phyloP scores from a whole-genome alignment of 2,329 filamentous ascomycete species.

The Proliferodiscus dingleyae region DNA sequence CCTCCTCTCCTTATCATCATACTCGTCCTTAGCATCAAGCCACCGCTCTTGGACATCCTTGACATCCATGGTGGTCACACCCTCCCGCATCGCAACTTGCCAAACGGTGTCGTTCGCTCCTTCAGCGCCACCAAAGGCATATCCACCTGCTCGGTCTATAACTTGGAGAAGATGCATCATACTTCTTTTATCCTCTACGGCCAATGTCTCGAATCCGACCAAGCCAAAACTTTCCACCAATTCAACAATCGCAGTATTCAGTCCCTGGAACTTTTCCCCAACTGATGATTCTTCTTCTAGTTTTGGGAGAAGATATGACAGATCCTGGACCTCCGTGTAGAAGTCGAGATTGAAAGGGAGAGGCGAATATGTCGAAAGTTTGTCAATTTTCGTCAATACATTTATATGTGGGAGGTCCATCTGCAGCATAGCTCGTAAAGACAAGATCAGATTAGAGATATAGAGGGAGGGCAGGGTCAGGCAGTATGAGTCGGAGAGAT shows the following conservation, averaged over 20 bases:
- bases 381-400: slow-evolving; percentile 96
- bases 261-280: slow-evolving; percentile 70
- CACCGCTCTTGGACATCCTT: slow-evolving; percentile 92
- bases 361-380: slow-evolving; percentile 76
- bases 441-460: slow-evolving; percentile 88
- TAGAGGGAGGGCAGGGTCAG: slow-evolving; percentile 91
- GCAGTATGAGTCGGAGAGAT: slow-evolving; percentile 91
- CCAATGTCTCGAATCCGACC: slow-evolving; percentile 87
- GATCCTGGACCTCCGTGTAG: slow-evolving; percentile 95
- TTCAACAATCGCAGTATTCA: slow-evolving; percentile 83
- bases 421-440: slow-evolving; percentile 93
- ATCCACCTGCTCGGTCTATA: slow-evolving; percentile 88
- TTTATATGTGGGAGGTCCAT: slow-evolving; percentile 97
- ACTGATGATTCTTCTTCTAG: slow-evolving; percentile 74
- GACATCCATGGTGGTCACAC: slow-evolving; percentile 70
- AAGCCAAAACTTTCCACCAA: slow-evolving; percentile 87
- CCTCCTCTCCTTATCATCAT: slow-evolving; percentile 73
- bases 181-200: slow-evolving; percentile 93
- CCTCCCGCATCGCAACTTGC: slow-evolving; percentile 86
- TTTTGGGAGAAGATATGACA: slow-evolving; percentile 75
- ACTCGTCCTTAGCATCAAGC: slow-evolving; percentile 85
- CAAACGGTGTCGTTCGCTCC: slow-evolving; percentile 95
- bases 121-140: slow-evolving; percentile 85
- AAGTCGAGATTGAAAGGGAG: slow-evolving; percentile 94
- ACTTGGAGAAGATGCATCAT: slow-evolving; percentile 90